phyloP scores from a whole-genome alignment of 2,329 filamentous ascomycete genomes.

The Mollisiaceae sp. region DNA sequence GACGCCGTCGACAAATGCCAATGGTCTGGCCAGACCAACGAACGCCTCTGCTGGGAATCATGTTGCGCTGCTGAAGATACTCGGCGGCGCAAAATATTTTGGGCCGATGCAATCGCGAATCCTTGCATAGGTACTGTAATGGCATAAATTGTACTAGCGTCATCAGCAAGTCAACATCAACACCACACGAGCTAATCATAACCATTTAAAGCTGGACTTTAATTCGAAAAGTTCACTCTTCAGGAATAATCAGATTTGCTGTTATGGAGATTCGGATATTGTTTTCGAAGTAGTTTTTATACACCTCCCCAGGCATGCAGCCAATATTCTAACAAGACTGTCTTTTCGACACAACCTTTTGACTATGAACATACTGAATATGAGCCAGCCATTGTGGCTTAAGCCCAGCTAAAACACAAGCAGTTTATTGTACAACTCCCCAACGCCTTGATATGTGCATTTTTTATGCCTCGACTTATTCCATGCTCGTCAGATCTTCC shows the following conservation, averaged over 20 bases:
- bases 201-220: not conserved
- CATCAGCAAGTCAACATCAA: not conserved
- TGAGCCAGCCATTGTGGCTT: not conserved
- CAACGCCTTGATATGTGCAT: constrained; percentile 35
- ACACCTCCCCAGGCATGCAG: not conserved
- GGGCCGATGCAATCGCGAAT: constrained; percentile 19
- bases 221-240: too few relatives aligned
- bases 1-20: constrained; percentile 43
- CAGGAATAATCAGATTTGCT: not conserved
- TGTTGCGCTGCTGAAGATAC: constrained; percentile 42
- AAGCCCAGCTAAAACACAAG: not conserved
- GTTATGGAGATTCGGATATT: not conserved
- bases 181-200: not conserved
- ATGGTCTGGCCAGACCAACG: constrained; percentile 52
- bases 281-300: not conserved
- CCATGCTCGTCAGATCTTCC: constrained; percentile 67
- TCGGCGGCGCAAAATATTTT: constrained; percentile 40
- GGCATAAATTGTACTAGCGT: constrained; percentile 15
- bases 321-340: not conserved
- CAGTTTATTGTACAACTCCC: constrained; percentile 27
- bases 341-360: not conserved
- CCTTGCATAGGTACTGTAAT: constrained; percentile 20
- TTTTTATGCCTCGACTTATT: constrained; percentile 34
- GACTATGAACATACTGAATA: not conserved
- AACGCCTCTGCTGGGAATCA: constrained; percentile 62